A percentile compares a stretch with the other conserved stretches of the same genome.
phyloP scores from a whole-genome alignment of 2,329 filamentous ascomycete species.

The Pseudopithomyces maydicus region DNA sequence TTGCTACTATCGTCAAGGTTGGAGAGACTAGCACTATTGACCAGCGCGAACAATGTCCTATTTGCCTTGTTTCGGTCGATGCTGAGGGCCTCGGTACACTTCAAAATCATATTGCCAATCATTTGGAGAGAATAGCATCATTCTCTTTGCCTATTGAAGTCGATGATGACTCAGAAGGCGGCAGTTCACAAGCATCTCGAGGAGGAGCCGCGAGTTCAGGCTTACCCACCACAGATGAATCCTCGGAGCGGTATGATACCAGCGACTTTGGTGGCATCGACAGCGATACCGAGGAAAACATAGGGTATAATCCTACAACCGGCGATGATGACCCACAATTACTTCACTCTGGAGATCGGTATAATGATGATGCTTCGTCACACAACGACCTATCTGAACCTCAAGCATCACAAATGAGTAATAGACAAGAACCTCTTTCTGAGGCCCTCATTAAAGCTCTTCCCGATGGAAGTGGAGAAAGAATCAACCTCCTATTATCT shows the following conservation, averaged over 20 bases:
- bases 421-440: slow-evolving; percentile 17
- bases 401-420: not conserved
- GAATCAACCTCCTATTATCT: slow-evolving; percentile 22
- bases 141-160: slow-evolving; percentile 38
- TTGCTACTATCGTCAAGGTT: slow-evolving; percentile 35
- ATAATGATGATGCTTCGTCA: too few relatives aligned
- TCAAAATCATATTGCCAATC: slow-evolving; percentile 43
- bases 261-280: slow-evolving; percentile 20
- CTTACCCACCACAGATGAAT: slow-evolving; percentile 1
- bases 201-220: slow-evolving; percentile 24
- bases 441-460: slow-evolving; percentile 28
- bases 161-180: slow-evolving; percentile 36
- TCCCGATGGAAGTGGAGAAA: slow-evolving; percentile 29
- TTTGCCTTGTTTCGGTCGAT: slow-evolving; percentile 32
- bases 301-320: not conserved
- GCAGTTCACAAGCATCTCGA: slow-evolving; percentile 36
- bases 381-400: too few relatives aligned
- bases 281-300: slow-evolving; percentile 14
- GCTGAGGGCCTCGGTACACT: slow-evolving; percentile 30
- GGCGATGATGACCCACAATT: not conserved
- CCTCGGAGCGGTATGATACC: slow-evolving; percentile 21
- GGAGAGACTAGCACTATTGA: slow-evolving; percentile 41
- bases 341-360: too few relatives aligned
- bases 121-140: slow-evolving; percentile 41
- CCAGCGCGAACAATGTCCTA: slow-evolving; percentile 35